phyloP scores from a whole-genome alignment of 441 rosid genomes.

The Adansonia madagascariensis region DNA sequence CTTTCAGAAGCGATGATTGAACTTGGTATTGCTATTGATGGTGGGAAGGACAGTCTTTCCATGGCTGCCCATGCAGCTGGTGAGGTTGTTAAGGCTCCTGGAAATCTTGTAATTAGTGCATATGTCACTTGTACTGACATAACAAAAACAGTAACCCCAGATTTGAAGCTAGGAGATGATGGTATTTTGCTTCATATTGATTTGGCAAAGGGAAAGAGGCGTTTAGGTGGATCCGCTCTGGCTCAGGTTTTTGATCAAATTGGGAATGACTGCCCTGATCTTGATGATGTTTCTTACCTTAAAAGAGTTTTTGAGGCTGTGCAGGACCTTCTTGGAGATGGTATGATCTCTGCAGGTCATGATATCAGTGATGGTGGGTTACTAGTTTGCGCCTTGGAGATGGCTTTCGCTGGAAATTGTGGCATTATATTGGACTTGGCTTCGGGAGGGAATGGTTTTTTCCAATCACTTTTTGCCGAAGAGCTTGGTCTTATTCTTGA shows the following conservation, averaged over 20 bases:
- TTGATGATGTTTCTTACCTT: slow-evolving; percentile 78
- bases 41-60: slow-evolving; percentile 94
- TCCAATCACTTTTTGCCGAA: slow-evolving; percentile 83
- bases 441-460: slow-evolving; percentile 63
- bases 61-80: slow-evolving; percentile 88
- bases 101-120: slow-evolving; percentile 88
- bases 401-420: slow-evolving; percentile 95
- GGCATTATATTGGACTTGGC: slow-evolving; percentile 62
- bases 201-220: slow-evolving; percentile 81
- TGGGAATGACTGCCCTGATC: slow-evolving; percentile 86
- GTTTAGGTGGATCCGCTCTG: slow-evolving; percentile 91
- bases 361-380: slow-evolving; percentile 97
- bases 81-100: slow-evolving; percentile 96
- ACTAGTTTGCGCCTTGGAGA: slow-evolving; percentile 73
- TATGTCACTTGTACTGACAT: slow-evolving; percentile 90
- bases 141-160: slow-evolving; percentile 92
- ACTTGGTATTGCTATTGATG: slow-evolving; percentile 96
- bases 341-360: slow-evolving; percentile 79
- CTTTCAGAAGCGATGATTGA: slow-evolving; percentile 89
- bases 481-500: slow-evolving; percentile 87
- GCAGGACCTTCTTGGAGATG: slow-evolving; percentile 66
- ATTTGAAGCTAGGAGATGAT: slow-evolving; percentile 75
- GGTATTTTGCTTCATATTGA: slow-evolving; percentile 84
- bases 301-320: slow-evolving; percentile 71
- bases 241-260: slow-evolving; percentile 89